Evolutionary conservation across 768 basidiomycete genomes (phyloP).

Genomic region (Mycena capillaripes): DNA sequence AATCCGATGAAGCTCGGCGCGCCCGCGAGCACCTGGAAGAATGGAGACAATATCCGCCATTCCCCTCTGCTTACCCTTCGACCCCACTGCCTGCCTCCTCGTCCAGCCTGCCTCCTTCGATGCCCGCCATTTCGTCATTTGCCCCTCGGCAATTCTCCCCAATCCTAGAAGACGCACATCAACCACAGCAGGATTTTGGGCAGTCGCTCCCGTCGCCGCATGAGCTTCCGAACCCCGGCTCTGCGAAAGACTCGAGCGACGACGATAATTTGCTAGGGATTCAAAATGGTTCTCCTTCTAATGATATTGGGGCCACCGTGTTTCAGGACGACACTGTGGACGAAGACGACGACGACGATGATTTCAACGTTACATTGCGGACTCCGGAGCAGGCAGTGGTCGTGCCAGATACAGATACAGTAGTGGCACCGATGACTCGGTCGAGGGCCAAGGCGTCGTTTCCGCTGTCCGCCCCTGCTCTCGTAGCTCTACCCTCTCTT

Average conservation of each 20-base stretch:
- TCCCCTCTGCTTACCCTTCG: constrained; percentile 84
- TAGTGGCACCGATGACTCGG: constrained; percentile 16
- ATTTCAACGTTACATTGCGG: constrained; percentile 75
- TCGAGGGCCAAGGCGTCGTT: constrained; percentile 13
- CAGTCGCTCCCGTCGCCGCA: constrained; percentile 77
- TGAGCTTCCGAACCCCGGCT: constrained; percentile 72
- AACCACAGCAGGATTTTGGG: constrained; percentile 70
- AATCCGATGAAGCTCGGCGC: constrained; percentile 30
- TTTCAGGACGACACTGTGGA: constrained; percentile 45
- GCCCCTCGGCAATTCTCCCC: constrained; percentile 44
- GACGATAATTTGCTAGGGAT: constrained; percentile 42
- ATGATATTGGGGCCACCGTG: constrained; percentile 43
- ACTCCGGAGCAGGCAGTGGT: constrained; percentile 61
- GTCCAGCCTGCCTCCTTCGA: constrained; percentile 45
- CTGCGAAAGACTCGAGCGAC: constrained; percentile 75
- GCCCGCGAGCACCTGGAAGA: constrained; percentile 63
- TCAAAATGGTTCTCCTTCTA: constrained; percentile 13
- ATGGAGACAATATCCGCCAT: constrained; percentile 81
- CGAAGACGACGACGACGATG: constrained; percentile 66
- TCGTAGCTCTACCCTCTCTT: constrained; percentile 18
- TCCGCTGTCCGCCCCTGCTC: neutral
- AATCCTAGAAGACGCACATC: constrained; percentile 54
- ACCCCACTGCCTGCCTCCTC: constrained; percentile 65
- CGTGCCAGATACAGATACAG: neutral
- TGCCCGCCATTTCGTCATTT: constrained; percentile 23